Conservation (phyloP, 352 stramenopile genomes). For the Poterioochromonas sp. region DNA sequence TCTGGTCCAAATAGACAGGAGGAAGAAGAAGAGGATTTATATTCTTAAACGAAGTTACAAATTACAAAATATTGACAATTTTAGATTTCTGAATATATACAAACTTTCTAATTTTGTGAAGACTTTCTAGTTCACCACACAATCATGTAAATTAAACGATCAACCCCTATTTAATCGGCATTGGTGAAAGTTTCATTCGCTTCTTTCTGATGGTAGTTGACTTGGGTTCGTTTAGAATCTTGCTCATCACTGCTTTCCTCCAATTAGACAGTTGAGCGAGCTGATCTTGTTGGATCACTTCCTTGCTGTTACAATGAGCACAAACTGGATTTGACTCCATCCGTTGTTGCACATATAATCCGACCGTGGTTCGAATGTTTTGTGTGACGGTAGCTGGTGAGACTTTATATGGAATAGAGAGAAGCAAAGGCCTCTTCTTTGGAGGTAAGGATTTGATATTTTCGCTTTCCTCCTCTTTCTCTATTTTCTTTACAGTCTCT, state of each 20-base stretch:
- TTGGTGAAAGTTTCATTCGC: background rate
- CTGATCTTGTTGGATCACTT: background rate
- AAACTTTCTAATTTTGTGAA: no score
- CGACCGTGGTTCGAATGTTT: no score
- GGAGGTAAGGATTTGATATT: no score
- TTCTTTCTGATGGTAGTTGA: background rate
- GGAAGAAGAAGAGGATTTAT: constrained; percentile 92
- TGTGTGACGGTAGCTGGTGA: no score
- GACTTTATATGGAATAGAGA: no score
- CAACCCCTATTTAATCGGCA: background rate
- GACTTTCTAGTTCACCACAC: no score
- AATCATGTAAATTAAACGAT: background rate
- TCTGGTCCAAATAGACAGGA: constrained; percentile 53
- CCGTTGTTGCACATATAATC: background rate
- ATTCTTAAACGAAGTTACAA: constrained; percentile 69
- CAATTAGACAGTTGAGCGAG: background rate
- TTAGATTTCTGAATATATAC: constrained; percentile 22
- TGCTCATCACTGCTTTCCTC: background rate
- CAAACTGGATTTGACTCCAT: background rate
- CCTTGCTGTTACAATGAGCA: background rate
- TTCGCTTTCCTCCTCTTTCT: no score
- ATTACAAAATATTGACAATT: constrained; percentile 34
- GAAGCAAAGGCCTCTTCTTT: no score
- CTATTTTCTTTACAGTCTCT: no score
- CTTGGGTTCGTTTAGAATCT: background rate